phyloP scores from a whole-genome alignment of 352 stramenopile genomes.

The Phytophthora citrophthora region DNA sequence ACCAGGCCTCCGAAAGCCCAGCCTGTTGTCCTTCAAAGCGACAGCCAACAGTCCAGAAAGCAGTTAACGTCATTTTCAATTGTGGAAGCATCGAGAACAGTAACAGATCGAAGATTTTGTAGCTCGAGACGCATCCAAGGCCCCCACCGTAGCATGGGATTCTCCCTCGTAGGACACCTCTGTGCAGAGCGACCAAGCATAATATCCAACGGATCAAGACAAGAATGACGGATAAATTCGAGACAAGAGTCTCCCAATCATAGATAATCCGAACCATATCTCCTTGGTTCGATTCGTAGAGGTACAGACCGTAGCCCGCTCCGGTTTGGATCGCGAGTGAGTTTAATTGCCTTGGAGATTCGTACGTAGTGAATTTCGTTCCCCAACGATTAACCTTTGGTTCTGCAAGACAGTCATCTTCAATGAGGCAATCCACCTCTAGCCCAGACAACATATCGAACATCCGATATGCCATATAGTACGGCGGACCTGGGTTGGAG shows the following conservation, averaged over 20 bases:
- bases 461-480: constrained; percentile 23
- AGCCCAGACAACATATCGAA: constrained; percentile 25
- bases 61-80: constrained; percentile 37
- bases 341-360: constrained; percentile 5
- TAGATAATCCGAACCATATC: constrained; percentile 23
- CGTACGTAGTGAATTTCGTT: constrained; percentile 13
- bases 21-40: constrained; percentile 47
- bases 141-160: constrained; percentile 12
- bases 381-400: constrained; percentile 11
- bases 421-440: constrained; percentile 20
- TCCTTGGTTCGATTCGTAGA: constrained; percentile 7
- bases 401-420: constrained; percentile 14
- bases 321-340: constrained; percentile 30
- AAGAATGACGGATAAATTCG: constrained; percentile 34
- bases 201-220: constrained; percentile 45
- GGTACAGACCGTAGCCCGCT: constrained; percentile 31
- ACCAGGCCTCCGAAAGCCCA: constrained; percentile 33
- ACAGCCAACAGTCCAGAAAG: constrained; percentile 42
- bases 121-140: constrained; percentile 33
- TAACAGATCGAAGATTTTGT: constrained; percentile 34
- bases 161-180: neutral
- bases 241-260: constrained; percentile 37
- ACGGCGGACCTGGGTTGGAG: constrained; percentile 13
- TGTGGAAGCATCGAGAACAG: constrained; percentile 39
- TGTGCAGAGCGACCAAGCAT: constrained; percentile 25